Evolutionary conservation across 2,329 filamentous ascomycete genomes (phyloP), one percentile per base, ranked within the genome.

Genomic region (Cercospora zeae-maydis): DNA sequence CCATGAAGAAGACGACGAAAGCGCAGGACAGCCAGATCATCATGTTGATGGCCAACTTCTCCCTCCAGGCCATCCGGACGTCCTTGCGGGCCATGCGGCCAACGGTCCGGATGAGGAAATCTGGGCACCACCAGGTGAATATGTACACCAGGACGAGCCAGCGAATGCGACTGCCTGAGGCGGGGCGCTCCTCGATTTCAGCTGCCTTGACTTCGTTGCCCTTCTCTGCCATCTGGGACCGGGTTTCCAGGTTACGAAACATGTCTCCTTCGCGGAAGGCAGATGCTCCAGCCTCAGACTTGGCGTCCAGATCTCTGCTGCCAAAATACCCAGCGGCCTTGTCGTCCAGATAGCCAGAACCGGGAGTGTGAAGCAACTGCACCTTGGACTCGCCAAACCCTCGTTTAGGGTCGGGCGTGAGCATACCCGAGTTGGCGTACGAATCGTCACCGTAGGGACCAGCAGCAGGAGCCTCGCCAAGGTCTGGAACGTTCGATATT

Each of bases 1-100:
- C 76, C 79, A 98, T 92, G 82, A 99, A 90, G 81, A 99, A 99
- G 61, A 89, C 84, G 30, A 91, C 87, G 54, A 90, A 77, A 14
- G 79, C 80, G 78, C 93, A 98, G 74, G 84, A 86, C 62, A 93
- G 80, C 95, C 96, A 99, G 75, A 99, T 99, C 73, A 98, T 84
- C 76, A 99, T 83, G 81, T 99, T 99, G 83, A 99, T 99, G 59
- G 95, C 93, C 63, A 99, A 76, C 82, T 99, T 99, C 77, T 99
- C 95, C 74, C 95, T 85, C 95, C 95, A 99, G 0, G 95, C 95
- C 75, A 90, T 83, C 24, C 93, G 90, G 8, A 99, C 87, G 75
- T 99, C 95, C 75, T 96, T 96, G 65, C 95, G 90, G 63, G 89
- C 85, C 89, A 97, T 97, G 57, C 90, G 84, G 21, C 93, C 93